Evolutionary conservation across 2,329 filamentous ascomycete genomes (phyloP).

Genomic region (Sporothrix pseudoabietina): DNA sequence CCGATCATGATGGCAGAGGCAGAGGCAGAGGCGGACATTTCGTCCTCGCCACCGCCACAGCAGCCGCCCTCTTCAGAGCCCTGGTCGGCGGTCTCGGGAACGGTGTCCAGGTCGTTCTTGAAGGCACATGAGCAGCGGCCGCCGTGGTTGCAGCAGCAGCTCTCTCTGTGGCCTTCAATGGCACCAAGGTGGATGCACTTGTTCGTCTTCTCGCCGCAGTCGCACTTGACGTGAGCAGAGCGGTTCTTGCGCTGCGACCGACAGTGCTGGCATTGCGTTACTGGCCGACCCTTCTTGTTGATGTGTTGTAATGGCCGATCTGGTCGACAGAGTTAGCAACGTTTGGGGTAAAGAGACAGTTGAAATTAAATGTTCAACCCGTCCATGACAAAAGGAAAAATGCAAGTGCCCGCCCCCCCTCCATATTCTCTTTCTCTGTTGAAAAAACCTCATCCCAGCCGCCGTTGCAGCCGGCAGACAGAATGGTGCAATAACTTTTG

Average conservation of each 20-base stretch:
- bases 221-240: slow-evolving; percentile 91
- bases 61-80: slow-evolving; percentile 50
- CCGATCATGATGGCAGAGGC: background rate
- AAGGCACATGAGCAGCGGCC: slow-evolving; percentile 65
- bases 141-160: slow-evolving; percentile 71
- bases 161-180: slow-evolving; percentile 63
- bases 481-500: background rate
- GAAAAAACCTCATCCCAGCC: background rate
- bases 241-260: slow-evolving; percentile 95
- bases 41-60: background rate
- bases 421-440: no score
- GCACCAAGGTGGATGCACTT: slow-evolving; percentile 63
- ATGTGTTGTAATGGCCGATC: slow-evolving; percentile 92
- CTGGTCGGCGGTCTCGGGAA: slow-evolving; percentile 51
- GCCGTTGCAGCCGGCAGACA: background rate
- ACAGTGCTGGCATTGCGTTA: slow-evolving; percentile 97
- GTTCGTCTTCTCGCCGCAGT: slow-evolving; percentile 91
- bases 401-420: background rate
- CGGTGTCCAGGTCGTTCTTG: slow-evolving; percentile 68
- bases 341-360: background rate
- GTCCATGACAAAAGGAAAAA: background rate
- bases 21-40: background rate
- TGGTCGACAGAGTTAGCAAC: slow-evolving; percentile 43
- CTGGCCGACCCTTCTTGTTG: slow-evolving; percentile 95
- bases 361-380: background rate